A percentile compares a stretch with the other conserved stretches of the same genome.
phyloP scores from a whole-genome alignment of 495 filamentous ascomycete genomes.

The Aspergillus egyptiacus region DNA sequence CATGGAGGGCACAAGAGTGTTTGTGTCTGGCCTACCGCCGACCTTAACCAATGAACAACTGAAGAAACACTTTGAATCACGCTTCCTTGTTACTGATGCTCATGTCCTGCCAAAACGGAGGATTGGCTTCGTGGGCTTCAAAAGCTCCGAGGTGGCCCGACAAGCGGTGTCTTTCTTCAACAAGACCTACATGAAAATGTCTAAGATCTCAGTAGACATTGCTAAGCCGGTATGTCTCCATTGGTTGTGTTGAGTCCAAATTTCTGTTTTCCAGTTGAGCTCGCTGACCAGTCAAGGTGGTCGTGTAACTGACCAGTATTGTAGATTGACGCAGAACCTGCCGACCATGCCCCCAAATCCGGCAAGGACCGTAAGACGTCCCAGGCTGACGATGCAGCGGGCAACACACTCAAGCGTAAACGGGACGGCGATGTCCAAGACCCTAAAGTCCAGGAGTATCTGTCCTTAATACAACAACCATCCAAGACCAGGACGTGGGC shows the following conservation, averaged over 20 bases:
- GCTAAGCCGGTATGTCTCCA: constrained; percentile 66
- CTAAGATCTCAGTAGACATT: constrained; percentile 87
- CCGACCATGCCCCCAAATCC: constrained; percentile 26
- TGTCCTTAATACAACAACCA: constrained; percentile 70
- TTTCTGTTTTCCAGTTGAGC: constrained; percentile 25
- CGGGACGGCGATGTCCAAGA: constrained; percentile 50
- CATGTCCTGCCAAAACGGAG: constrained; percentile 81
- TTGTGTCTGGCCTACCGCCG: constrained; percentile 80
- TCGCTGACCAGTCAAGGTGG: constrained; percentile 44
- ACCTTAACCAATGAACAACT: constrained; percentile 71
- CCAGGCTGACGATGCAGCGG: constrained; percentile 13
- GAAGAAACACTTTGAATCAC: constrained; percentile 76
- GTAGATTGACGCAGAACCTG: constrained; percentile 38
- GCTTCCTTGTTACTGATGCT: constrained; percentile 75
- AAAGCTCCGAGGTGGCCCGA: constrained; percentile 68
- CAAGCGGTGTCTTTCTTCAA: constrained; percentile 92
- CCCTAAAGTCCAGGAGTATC: constrained; percentile 77
- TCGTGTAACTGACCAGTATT: constrained; percentile 41
- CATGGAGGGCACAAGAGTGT: constrained; percentile 66
- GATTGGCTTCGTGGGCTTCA: constrained; percentile 96
- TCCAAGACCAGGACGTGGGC: constrained; percentile 64
- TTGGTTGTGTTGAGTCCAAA: background rate
- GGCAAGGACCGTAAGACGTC: constrained; percentile 20
- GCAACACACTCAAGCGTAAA: constrained; percentile 50
- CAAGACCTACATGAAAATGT: constrained; percentile 90